These are phyloP conservation scores for Austroboletus festivus DNA, from an alignment of 768 basidiomycete genomes.

Conservation along the genomic window DNA sequence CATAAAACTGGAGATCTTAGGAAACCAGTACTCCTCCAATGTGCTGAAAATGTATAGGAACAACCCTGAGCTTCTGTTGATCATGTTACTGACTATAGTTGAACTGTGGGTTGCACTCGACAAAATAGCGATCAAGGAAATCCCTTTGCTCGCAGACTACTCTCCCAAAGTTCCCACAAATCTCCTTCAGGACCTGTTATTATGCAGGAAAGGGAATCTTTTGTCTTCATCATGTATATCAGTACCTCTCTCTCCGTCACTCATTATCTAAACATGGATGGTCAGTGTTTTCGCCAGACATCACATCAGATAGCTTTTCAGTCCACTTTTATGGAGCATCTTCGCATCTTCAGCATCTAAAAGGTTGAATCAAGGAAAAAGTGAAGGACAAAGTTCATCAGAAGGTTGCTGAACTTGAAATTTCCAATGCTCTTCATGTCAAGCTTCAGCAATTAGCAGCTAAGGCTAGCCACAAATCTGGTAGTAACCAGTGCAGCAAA, in stretches of 20 bases:
- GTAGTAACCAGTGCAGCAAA: neutral
- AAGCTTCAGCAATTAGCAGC: neutral
- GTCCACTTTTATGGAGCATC: neutral
- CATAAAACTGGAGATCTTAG: neutral
- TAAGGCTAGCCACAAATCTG: neutral
- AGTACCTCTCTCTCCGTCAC: neutral
- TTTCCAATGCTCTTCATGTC: neutral
- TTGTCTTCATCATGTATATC: neutral
- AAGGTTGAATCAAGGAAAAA: neutral
- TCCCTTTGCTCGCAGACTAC: neutral
- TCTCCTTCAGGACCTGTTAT: neutral
- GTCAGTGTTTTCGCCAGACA: neutral
- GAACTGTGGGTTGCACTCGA: neutral
- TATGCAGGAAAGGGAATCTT: neutral
- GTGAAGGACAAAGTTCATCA: neutral
- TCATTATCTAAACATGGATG: neutral
- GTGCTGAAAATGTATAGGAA: conserved; percentile 11
- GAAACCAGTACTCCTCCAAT: conserved; percentile 20
- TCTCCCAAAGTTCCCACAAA: neutral
- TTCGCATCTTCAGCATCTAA: neutral
- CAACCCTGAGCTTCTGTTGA: neutral
- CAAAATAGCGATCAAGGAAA: neutral
- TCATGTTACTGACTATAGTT: neutral
- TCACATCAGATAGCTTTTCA: neutral
- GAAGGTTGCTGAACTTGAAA: neutral